These are phyloP conservation scores for Phytophthora uliginosa DNA, from an alignment of 352 stramenopile genomes.

Conservation along the genomic window DNA sequence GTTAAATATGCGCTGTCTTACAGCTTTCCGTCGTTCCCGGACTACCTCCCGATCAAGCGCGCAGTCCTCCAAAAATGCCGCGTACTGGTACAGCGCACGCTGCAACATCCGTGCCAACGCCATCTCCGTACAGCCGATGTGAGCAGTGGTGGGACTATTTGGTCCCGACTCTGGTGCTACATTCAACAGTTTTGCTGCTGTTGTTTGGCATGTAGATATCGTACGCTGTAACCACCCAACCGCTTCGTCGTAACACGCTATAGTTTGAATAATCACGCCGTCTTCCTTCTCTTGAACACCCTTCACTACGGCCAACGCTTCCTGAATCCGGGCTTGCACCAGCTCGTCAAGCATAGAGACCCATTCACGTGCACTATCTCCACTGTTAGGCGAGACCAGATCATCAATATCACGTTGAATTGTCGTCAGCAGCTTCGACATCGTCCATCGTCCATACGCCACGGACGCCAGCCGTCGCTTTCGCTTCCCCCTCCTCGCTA, in stretches of 20 bases:
- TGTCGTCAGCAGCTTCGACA: slow-evolving; percentile 48
- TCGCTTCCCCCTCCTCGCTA: slow-evolving; percentile 4
- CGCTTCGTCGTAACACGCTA: slow-evolving; percentile 49
- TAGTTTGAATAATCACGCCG: slow-evolving; percentile 29
- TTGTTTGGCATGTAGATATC: slow-evolving; percentile 41
- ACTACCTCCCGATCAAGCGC: slow-evolving; percentile 11
- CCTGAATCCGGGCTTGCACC: slow-evolving; percentile 32
- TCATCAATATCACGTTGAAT: slow-evolving; percentile 43
- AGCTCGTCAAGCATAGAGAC: slow-evolving; percentile 44
- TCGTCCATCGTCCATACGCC: slow-evolving; percentile 58
- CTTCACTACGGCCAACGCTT: slow-evolving; percentile 23
- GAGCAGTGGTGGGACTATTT: slow-evolving; percentile 10
- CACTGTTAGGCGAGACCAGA: slow-evolving; percentile 23
- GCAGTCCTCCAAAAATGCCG: slow-evolving; percentile 31
- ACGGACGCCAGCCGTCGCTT: slow-evolving; percentile 24
- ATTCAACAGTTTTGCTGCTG: slow-evolving; percentile 25
- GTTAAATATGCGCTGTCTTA: slow-evolving; percentile 30
- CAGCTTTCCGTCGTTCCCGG: slow-evolving; percentile 24
- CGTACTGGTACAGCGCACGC: slow-evolving; percentile 44
- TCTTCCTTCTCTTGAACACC: slow-evolving; percentile 26
- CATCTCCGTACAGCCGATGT: slow-evolving; percentile 55
- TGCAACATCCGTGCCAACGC: slow-evolving; percentile 63
- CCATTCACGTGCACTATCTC: slow-evolving; percentile 35
- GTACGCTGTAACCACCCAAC: slow-evolving; percentile 58
- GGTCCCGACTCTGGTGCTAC: slow-evolving; percentile 3